Evolutionary conservation across 2,329 filamentous ascomycete genomes (phyloP).

Genomic region (Stemphylium vesicarium): DNA sequence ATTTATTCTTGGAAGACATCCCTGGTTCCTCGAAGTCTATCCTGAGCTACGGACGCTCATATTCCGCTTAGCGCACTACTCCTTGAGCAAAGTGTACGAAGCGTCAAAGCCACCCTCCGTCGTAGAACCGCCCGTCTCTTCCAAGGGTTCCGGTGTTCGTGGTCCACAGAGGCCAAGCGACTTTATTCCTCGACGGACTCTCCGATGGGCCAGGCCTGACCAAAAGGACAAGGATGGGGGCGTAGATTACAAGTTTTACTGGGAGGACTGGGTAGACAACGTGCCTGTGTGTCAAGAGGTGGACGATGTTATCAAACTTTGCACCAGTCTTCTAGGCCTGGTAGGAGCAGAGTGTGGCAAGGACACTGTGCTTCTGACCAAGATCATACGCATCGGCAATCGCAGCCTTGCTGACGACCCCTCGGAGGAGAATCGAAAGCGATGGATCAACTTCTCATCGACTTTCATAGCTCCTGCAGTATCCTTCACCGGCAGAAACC

Average conservation of each 20-base stretch:
- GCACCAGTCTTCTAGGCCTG: slow-evolving; percentile 81
- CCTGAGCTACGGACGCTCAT: slow-evolving; percentile 81
- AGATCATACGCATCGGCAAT: slow-evolving; percentile 83
- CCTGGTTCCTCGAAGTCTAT: slow-evolving; percentile 87
- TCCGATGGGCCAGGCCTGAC: slow-evolving; percentile 86
- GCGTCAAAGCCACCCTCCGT: slow-evolving; percentile 56
- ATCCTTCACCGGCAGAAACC: slow-evolving; percentile 84
- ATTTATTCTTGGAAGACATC: slow-evolving; percentile 89
- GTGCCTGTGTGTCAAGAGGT: slow-evolving; percentile 88
- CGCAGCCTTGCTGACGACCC: slow-evolving; percentile 73
- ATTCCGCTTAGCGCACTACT: slow-evolving; percentile 84
- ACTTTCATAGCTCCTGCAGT: slow-evolving; percentile 86
- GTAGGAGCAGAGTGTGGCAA: slow-evolving; percentile 89
- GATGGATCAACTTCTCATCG: slow-evolving; percentile 86
- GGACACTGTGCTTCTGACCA: slow-evolving; percentile 77
- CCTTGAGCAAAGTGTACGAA: slow-evolving; percentile 75
- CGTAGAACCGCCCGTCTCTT: slow-evolving; percentile 48
- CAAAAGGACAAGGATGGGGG: slow-evolving; percentile 75
- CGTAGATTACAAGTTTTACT: slow-evolving; percentile 89
- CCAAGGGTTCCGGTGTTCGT: slow-evolving; percentile 54
- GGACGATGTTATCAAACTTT: slow-evolving; percentile 88
- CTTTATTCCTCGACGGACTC: slow-evolving; percentile 67
- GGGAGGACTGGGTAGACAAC: slow-evolving; percentile 96
- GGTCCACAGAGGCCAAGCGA: slow-evolving; percentile 68
- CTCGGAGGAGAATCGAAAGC: slow-evolving; percentile 71